Base-by-base conservation (phyloP, 2,329 filamentous ascomycete species). In the Pestalotiopsis sp. region DNA sequence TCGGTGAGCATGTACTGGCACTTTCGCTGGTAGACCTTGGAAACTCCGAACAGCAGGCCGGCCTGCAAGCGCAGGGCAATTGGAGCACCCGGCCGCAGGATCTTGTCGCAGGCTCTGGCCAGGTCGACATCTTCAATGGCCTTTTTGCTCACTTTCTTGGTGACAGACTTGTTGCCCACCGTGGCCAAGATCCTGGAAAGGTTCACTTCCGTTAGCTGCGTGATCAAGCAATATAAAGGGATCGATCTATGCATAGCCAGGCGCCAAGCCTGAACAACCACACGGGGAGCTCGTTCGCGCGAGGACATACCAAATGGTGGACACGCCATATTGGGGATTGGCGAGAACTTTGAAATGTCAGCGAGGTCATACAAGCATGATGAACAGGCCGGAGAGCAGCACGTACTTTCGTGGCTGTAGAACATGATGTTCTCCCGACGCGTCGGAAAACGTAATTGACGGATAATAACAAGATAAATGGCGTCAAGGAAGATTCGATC, bases 371-470 rank as follows among this genome's bases (percentile, higher is more conserved):
- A 12, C 36, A 6, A 6, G n/a, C 20, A 20, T 7, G 3, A 17
- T 12, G 56, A 25, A 69, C 12, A 20, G 38, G 6, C 23, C 25
- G 4, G 45, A n/a, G 45, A 27, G 20, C 31, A 36, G 31, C 31
- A 81, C 91, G 78, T 84, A 96, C 95, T 93, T 82, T 98, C 95
- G 82, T 97, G 93, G 75, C 93, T 97, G 83, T 97, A 98, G 79
- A 98, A 98, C 95, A 98, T 98, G 74, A 45, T 79, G 75, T 65
- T 1, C 20, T 12, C 52, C 1, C n/a, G 3, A 56, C 63, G 1
- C 14, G 14, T 25, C 20, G 2, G 20, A 52, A 49, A n/a, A 9
- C 61, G 9, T 2, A 36, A 36, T 9, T 36, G 31, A 36, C 31
- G 31, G 7, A 3, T 36, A 36, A 9, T 36, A 9, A 36, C 31